phyloP scores from a whole-genome alignment of 164 flowering plant species.

The Magnolia officinalis region DNA sequence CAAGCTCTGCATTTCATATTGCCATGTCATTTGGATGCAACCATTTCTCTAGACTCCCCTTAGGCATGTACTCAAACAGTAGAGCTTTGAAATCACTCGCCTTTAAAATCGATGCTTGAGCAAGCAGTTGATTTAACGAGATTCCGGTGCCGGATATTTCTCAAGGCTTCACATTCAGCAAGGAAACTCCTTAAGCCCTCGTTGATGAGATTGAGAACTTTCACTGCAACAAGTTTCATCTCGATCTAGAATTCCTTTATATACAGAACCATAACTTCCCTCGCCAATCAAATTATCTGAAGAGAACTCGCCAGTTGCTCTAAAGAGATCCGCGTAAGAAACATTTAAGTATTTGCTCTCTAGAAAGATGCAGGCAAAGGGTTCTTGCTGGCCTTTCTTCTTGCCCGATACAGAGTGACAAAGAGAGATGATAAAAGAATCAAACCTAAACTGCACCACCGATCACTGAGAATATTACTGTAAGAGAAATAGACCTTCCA shows the following conservation, averaged over 20 bases:
- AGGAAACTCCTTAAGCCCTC: constrained; percentile 25
- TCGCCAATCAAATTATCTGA: constrained; percentile 26
- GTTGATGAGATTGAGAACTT: constrained; percentile 27
- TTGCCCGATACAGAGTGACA: neutral
- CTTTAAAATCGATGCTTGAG: constrained; percentile 24
- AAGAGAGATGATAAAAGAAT: neutral
- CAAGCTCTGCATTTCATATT: neutral
- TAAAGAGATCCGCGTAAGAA: constrained; percentile 3
- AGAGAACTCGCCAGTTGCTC: constrained; percentile 5
- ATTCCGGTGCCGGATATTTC: constrained; percentile 29
- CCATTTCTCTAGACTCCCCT: constrained; percentile 30
- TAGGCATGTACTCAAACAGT: constrained; percentile 22
- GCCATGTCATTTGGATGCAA: constrained; percentile 8
- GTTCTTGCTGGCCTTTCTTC: neutral
- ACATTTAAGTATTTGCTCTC: neutral
- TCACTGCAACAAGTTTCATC: constrained; percentile 27
- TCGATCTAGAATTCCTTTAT: constrained; percentile 16
- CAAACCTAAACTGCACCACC: neutral
- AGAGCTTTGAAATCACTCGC: constrained; percentile 33
- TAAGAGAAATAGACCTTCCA: neutral
- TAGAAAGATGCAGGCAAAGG: neutral
- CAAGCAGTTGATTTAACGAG: constrained; percentile 29
- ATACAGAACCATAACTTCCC: constrained; percentile 33
- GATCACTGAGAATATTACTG: neutral
- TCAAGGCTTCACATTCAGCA: constrained; percentile 30